Evolutionary conservation across 2,329 filamentous ascomycete species (phyloP).

Genomic region (Colletotrichum horii): DNA sequence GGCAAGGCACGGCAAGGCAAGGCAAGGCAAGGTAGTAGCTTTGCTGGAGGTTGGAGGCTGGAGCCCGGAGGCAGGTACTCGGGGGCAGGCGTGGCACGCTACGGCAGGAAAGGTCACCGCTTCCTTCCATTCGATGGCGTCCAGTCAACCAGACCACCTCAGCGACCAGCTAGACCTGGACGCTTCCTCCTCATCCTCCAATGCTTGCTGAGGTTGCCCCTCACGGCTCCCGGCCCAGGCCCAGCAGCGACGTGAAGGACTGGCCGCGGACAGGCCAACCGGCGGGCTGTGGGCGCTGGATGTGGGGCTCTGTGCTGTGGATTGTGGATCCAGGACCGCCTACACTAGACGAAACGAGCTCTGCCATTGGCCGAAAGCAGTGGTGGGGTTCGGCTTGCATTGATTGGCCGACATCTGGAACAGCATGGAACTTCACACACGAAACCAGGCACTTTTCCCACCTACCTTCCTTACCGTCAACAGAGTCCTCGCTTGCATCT

Average conservation of each 20-base stretch:
- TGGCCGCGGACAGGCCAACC: not conserved
- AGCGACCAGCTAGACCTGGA: not conserved
- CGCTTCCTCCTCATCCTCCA: not conserved
- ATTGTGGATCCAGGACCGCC: not conserved
- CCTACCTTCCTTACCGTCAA: not conserved
- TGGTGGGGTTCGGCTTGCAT: not conserved
- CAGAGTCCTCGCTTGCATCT: not conserved
- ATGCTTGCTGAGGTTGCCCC: conserved; percentile 4
- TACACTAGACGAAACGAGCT: not conserved
- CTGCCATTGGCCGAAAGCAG: not conserved
- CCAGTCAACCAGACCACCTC: not conserved
- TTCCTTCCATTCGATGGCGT: not conserved
- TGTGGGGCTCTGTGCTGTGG: not conserved
- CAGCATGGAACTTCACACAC: conserved; percentile 21
- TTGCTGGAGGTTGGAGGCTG: not conserved
- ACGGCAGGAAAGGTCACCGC: conserved; percentile 11
- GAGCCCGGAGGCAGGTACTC: not conserved
- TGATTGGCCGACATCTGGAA: conserved; percentile 22
- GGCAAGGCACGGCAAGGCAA: not conserved
- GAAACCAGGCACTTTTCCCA: conserved; percentile 10
- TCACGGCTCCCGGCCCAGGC: not conserved
- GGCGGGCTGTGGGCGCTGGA: not conserved
- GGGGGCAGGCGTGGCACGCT: not conserved
- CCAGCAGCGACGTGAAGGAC: not conserved
- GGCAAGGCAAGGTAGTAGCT: not conserved